Evolutionary conservation across 2,329 filamentous ascomycete species (phyloP), one percentile per base, ranked within the genome.

Genomic region (Exophiala sideris): DNA sequence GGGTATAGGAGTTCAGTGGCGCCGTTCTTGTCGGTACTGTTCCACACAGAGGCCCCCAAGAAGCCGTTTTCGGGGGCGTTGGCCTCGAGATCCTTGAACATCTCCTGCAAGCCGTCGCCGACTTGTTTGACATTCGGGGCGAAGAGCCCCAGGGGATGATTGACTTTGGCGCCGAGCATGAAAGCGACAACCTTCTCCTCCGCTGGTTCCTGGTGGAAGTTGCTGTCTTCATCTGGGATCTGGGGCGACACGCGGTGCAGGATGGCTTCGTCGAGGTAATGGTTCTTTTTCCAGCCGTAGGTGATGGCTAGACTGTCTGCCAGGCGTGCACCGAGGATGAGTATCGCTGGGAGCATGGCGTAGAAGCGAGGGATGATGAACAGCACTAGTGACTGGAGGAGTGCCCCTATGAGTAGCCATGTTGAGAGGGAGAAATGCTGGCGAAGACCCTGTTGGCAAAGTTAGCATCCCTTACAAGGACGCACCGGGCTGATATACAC

Each of bases 121-220:
- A 71, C 47, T 18, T 41, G 14, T 11, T 51, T 57, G 47, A 59
- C 42, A n/a, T 61, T 49, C 4, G 74, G 75, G 1, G 70, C 69
- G 48, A 78, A 62, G 2, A 73, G 40, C 9, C 76, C 74, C 2
- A 76, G 57, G 0, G 75, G 74, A 45, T 71, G 70, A 45, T 71
- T 70, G 11, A 46, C 58, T 38, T 66, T 66, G 9, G 67, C 63
- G 32, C 73, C 72, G 44, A 75, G 67, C 24, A 73, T 53, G 56
- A 76, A 68, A 38, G 74, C 70, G 14, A 68, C 68, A 9, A 75
- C 50, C 5, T 69, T 66, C 40, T 67, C 65, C 12, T 58, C 54
- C 42, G 66, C 63, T 51, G 65, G 65, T 5, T 64, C 57, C 11
- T 50, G 41, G 16, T 51, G 51, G 50, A 66, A 61, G 5, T 42